Base-by-base conservation (phyloP, 805 yeast species). In the Metschnikowia dekortorum region DNA sequence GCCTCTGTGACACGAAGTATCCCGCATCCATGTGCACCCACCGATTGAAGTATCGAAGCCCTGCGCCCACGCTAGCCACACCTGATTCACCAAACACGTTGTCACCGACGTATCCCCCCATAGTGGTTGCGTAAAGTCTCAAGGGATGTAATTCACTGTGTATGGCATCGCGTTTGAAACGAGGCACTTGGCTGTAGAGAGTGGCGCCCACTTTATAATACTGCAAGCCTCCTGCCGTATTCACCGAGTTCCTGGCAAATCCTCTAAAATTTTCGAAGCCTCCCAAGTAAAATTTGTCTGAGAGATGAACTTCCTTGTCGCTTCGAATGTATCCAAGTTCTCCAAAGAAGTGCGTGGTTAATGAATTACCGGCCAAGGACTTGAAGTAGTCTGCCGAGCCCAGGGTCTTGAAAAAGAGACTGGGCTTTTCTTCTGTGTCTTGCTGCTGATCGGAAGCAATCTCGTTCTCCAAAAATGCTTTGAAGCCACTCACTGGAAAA, bases 211-310 rank as follows among this genome's bases (percentile, higher is more conserved):
- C 67, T 31, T 85, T 79, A 46, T 78, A 65, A 60, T 75, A 83
- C 49, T 74, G 76, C 36, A 81, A 79, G 6, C 96, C 96, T 6
- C 96, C 96, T 50, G 81, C 73, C 1, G 84, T 82, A 11, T 94
- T 91, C 34, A 87, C 64, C 0, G 88, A 81, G 70, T 84, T 84
- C 47, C 78, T 70, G 33, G 79, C 74, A 61, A 86, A 88, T 1
- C 91, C 89, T 50, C 86, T 74, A 30, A 89, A 81, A 48, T 84
- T 85, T 48, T 82, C 78, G 11, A 83, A 79, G 0, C 96, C 97
- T 14, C 97, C 96, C 41, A 87, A 73, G 61, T 84, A 88, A 64
- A 91, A 92, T 55, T 87, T 78, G 65, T 92, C 99, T 62, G 84
- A 78, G 31, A 84, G 61, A 60, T 87, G 91, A 1, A 87, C 68